These are phyloP conservation scores for Endotrypanum monterogeii DNA, from an alignment of 208 protist genomes.

Conservation along the genomic window DNA sequence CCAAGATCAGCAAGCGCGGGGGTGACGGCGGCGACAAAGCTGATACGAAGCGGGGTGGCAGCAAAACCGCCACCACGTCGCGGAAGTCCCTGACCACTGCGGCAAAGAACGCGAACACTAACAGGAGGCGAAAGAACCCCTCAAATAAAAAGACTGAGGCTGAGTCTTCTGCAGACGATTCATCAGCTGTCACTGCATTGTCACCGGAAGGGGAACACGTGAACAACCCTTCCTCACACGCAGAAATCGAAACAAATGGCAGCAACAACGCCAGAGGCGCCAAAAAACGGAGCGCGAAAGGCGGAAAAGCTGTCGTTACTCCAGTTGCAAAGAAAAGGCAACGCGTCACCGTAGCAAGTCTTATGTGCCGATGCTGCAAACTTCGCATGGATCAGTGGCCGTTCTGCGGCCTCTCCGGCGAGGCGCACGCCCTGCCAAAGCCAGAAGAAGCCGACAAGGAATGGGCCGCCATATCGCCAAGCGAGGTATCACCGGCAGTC, in stretches of 20 bases:
- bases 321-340: not conserved
- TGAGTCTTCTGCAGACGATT: not conserved
- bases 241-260: constrained; percentile 3
- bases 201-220: constrained; percentile 5
- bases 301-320: not conserved
- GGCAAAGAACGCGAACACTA: not conserved
- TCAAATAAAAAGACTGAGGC: not conserved
- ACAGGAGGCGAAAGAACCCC: not conserved
- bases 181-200: not conserved
- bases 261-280: not conserved
- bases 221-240: not conserved
- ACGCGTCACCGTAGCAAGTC: constrained; percentile 9
- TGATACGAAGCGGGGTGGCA: not conserved
- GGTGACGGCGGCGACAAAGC: not conserved
- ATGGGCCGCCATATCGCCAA: not conserved
- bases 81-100: not conserved
- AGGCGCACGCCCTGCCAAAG: constrained; percentile 36
- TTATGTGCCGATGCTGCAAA: constrained; percentile 45
- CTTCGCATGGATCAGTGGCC: constrained; percentile 60
- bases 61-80: not conserved
- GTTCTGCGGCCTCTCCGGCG: constrained; percentile 61
- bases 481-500: not conserved
- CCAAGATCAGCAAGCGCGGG: constrained; percentile 16
- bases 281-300: constrained; percentile 4
- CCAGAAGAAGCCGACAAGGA: not conserved